Evolutionary conservation across 352 stramenopile genomes (phyloP).

Genomic region (Globisporangium spiculum): DNA sequence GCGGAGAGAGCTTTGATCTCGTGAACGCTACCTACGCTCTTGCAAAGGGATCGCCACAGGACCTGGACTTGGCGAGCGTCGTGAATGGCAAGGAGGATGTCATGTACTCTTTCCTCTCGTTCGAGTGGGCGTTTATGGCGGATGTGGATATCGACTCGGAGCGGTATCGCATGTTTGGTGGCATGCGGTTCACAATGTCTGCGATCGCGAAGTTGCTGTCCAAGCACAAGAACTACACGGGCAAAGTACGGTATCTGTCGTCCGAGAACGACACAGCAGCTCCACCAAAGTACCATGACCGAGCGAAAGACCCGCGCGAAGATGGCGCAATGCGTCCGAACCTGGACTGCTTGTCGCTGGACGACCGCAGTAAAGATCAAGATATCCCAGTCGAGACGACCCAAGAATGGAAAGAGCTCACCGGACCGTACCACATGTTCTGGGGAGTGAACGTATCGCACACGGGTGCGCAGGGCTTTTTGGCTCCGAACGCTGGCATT

Average conservation of each 20-base stretch:
- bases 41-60: constrained; percentile 54
- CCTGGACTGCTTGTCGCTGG: constrained; percentile 24
- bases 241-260: constrained; percentile 36
- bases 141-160: constrained; percentile 80
- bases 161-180: constrained; percentile 52
- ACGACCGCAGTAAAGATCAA: neutral
- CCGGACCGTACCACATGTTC: constrained; percentile 54
- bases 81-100: constrained; percentile 45
- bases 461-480: constrained; percentile 36
- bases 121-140: constrained; percentile 80
- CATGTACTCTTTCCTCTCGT: constrained; percentile 79
- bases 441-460: constrained; percentile 63
- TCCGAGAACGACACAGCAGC: constrained; percentile 24
- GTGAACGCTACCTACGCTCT: constrained; percentile 66
- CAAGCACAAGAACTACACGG: constrained; percentile 36
- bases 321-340: constrained; percentile 16
- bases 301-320: constrained; percentile 12
- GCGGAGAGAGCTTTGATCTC: constrained; percentile 42
- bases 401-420: constrained; percentile 33
- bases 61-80: constrained; percentile 54
- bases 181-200: constrained; percentile 49
- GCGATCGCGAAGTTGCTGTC: constrained; percentile 40
- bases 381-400: constrained; percentile 12
- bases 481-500: constrained; percentile 41
- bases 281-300: constrained; percentile 37